phyloP scores from a whole-genome alignment of 208 protist species.

The Trypanosoma platydactyli region DNA sequence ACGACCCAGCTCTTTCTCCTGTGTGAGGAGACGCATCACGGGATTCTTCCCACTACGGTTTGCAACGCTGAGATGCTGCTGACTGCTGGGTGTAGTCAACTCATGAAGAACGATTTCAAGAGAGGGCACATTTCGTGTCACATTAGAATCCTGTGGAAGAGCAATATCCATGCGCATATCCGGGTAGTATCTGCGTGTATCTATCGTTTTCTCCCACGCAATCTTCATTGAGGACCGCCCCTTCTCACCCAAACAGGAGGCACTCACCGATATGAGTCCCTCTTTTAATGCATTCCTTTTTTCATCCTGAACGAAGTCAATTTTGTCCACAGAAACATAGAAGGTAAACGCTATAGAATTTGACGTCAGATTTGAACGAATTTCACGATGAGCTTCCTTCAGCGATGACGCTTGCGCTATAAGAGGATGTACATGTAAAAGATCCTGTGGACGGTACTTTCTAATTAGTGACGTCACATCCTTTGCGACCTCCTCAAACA shows the following conservation, averaged over 20 bases:
- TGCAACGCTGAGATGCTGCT: neutral
- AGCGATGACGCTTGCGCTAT: constrained; percentile 63
- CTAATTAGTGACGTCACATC: constrained; percentile 74
- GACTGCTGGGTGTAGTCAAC: neutral
- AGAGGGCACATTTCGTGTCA: neutral
- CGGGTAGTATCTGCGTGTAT: constrained; percentile 33
- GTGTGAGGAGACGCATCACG: constrained; percentile 3
- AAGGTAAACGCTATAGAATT: constrained; percentile 50
- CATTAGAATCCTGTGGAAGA: constrained; percentile 5
- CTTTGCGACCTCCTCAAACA: constrained; percentile 43
- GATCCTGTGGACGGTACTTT: constrained; percentile 59
- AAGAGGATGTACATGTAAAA: constrained; percentile 63
- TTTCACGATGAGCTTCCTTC: constrained; percentile 60
- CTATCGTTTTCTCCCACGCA: constrained; percentile 29
- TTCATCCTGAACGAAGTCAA: constrained; percentile 43
- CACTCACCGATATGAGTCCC: constrained; percentile 48
- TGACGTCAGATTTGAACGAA: constrained; percentile 52
- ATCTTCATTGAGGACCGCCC: constrained; percentile 40
- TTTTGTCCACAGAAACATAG: constrained; percentile 67
- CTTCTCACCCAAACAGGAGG: constrained; percentile 40
- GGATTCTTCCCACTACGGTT: neutral
- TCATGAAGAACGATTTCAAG: constrained; percentile 29
- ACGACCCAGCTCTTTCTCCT: constrained; percentile 51
- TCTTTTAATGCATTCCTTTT: constrained; percentile 39
- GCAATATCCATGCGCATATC: constrained; percentile 37